Base-by-base conservation (phyloP, 208 protist species). In the Trypanosoma melophagium region DNA sequence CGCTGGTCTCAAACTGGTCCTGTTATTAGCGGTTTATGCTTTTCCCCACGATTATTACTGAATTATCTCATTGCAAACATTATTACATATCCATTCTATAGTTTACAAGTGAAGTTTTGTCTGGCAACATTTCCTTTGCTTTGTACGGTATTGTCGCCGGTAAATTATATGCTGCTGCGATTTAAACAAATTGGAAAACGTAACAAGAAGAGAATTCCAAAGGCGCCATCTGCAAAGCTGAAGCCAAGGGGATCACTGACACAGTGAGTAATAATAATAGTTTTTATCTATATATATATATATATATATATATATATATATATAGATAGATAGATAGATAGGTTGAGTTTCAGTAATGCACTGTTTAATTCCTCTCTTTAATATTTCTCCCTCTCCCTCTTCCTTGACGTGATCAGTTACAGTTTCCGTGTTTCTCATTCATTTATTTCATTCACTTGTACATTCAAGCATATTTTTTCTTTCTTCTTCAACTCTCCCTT, bases 61-160 rank as follows among this genome's bases (percentile, higher is more conserved):
- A 87, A 95, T 73, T 93, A 93, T 59, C n/a, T 86, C 13, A 25
- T 86, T 12, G 86, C 74, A 5, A 93, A 90, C 51, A 55, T 45
- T 13, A 69, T 83, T 50, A 86, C 63, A 8, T 87, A 80, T 56
- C 84, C 87, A n/a, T 55, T 88, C 35, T 78, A 84, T 49, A 44
- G 53, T 4, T 60, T 78, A 25, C 73, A 93, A 65, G 50, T 86
- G 47, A 60, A 68, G 0, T 86, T 91, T 38, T 93, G 86, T 61
- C 10, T 52, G 0, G 67, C 51, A 45, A 87, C 81, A 0, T 69
- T 80, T 25, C 72, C 79, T 17, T 5, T 80, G 0, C 17, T 88
- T 12, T 38, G 21, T 16, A 3, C 2, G 3, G 24, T 61, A 0
- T 19, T 64, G 35, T 67, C 52, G 0, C 54, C 68, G 17, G 22